Base-by-base conservation (phyloP, 768 basidiomycete species). In the Harrya chromipes region DNA sequence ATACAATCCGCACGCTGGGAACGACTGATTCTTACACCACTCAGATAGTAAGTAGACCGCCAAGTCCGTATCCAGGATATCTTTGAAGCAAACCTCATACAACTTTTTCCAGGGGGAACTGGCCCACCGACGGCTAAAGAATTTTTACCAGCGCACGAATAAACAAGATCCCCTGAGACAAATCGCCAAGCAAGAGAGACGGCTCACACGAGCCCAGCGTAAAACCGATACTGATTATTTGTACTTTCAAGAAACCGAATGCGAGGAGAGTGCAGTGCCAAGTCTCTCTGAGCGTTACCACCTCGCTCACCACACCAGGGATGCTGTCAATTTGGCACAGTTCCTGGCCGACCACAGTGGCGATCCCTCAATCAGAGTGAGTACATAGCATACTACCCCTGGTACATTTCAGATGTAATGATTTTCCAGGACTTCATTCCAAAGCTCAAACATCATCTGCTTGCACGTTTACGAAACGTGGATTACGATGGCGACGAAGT, bases 391-490 rank as follows among this genome's bases (percentile, higher is more conserved):
- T 27, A 9, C 27, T 11, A 6, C 8, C 4, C 10, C 27, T 9
- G 27, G 8, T 27, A 11, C 27, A 27, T 2, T n/a, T 14, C 14
- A 9, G 17, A 31, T 20, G 11, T 20, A 3, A 3, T 8, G 17
- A n/a, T 23, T 6, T 6, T 6, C 17, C 56, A 69, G 62, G 43
- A 50, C 35, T 66, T 67, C 21, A 35, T 58, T 14, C 49, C 45
- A 0, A 42, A 35, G 5, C 42, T 68, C 6, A 54, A 65, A 31
- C 49, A 52, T 12, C 61, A 68, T 29, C 44, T 68, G 0, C 53
- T 66, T 0, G 20, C n/a, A 0, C 47, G 59, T 1, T 33, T 62
- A 5, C 40, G 37, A 0, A 27, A 51, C 6, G n/a, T 33, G 0
- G 33, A 36, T 4, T 48, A 48, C 16, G 33, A 41, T 36, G 47